Evolutionary conservation across 176 grass and related monocot species (phyloP), one percentile per base, ranked within the genome.

Genomic region (Oryza punctata): DNA sequence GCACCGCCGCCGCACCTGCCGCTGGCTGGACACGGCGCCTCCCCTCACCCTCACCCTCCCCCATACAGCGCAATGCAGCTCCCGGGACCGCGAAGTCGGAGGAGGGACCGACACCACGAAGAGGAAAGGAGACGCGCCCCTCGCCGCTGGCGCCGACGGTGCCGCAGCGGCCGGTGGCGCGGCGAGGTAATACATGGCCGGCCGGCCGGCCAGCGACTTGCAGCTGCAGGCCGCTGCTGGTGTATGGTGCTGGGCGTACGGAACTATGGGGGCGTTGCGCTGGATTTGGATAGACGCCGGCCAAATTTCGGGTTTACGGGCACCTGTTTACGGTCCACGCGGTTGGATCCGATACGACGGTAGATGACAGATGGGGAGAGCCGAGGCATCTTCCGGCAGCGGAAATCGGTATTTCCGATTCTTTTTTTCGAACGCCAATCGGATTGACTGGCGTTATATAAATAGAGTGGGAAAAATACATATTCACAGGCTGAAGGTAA

Each of bases 241-340:
- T 45, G 26, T 65, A 46, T 73, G 81, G 47, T 72, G 78, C 30
- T 1, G 29, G 35, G 12, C 25, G 68, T 67, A 37, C 49, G 19
- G 61, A 26, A 74, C 49, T 18, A 21, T 61, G 57, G 75, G 75
- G 49, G 83, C 3, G 2, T 23, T 18, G 23, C 10, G 52, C 24
- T 28, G 79, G 73, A 71, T 87, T 85, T 71, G 83, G 83, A 90
- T 86, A 90, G 69, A 63, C 43, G 60, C 67, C 78, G 59, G 14
- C 25, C 37, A 24, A 47, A 23, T 64, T 63, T 63, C 76, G 69
- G 47, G 76, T 46, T 10, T 49, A 79, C 81, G 46, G 61, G 70
- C 12, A 1, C 7, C 40, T 23, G 75, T 29, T 32, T 32, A 60
- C 45, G n/a, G n/a, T n/a, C n/a, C 45, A 47, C 52, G 83, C 41